Percentiles rank a stretch among this genome's conserved stretches.
phyloP scores from a whole-genome alignment of 768 basidiomycete genomes.

The Pluteus cervinus region DNA sequence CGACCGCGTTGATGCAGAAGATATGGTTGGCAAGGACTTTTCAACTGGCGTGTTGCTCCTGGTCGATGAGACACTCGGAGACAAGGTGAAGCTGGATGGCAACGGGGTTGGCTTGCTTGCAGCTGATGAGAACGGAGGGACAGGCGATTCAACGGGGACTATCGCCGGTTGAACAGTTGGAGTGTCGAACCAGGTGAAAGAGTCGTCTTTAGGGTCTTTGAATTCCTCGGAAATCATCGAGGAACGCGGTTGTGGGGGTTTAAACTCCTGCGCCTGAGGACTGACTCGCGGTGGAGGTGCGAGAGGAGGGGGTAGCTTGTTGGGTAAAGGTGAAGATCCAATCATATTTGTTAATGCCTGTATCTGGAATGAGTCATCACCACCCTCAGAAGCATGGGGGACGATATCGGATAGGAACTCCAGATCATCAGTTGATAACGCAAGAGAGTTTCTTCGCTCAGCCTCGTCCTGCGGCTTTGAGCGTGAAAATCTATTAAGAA shows the following conservation, averaged over 20 bases:
- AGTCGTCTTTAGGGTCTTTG: slow-evolving; percentile 14
- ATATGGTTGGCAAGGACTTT: no score
- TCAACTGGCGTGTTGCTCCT: no score
- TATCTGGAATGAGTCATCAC: slow-evolving; percentile 25
- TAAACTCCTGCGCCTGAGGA: no score
- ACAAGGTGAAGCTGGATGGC: slow-evolving; percentile 4
- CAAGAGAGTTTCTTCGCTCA: slow-evolving; percentile 47
- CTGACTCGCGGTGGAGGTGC: slow-evolving; percentile 38
- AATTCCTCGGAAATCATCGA: background rate
- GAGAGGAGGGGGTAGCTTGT: slow-evolving; percentile 40
- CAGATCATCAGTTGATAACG: slow-evolving; percentile 75
- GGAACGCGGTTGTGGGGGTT: no score
- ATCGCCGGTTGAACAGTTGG: slow-evolving; percentile 3
- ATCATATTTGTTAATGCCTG: slow-evolving; percentile 35
- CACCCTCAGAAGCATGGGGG: slow-evolving; percentile 44
- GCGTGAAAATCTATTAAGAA: slow-evolving; percentile 71
- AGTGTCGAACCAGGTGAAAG: slow-evolving; percentile 23
- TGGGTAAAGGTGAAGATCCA: slow-evolving; percentile 35
- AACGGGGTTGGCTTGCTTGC: slow-evolving; percentile 6
- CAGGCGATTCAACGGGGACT: slow-evolving; percentile 7
- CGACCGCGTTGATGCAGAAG: no score
- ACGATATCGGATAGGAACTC: slow-evolving; percentile 73
- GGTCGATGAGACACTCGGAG: slow-evolving; percentile 3
- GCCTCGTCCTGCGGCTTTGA: slow-evolving; percentile 25
- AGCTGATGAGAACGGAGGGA: slow-evolving; percentile 2